Evolutionary conservation across 176 grass and related monocot species (phyloP).

Genomic region (Luzula sylvatica): DNA sequence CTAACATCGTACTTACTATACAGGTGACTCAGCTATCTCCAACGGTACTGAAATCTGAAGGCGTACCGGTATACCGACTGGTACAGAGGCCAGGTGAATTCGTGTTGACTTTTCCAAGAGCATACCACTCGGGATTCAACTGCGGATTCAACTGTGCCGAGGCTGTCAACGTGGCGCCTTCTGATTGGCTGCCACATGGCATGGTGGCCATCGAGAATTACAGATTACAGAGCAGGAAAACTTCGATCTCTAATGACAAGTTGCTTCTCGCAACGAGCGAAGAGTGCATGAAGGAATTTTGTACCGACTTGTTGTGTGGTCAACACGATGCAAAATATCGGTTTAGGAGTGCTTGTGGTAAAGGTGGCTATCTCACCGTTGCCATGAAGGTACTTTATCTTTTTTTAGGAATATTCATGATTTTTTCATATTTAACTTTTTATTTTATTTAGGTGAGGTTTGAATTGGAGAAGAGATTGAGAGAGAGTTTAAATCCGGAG

Average conservation of each 20-base stretch:
- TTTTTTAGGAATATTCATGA: too few species aligned
- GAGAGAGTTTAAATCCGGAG: conserved; percentile 13
- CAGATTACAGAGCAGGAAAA: conserved; percentile 70
- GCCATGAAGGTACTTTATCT: conserved; percentile 61
- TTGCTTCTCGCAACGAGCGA: conserved; percentile 40
- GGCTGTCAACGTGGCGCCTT: conserved; percentile 85
- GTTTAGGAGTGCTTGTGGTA: conserved; percentile 60
- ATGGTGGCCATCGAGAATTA: conserved; percentile 76
- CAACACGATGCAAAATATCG: conserved; percentile 3
- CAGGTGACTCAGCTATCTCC: conserved; percentile 98
- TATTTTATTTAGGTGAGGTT: conserved; percentile 43
- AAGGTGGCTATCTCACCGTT: conserved; percentile 47
- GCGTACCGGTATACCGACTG: conserved; percentile 61
- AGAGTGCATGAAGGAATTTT: conserved; percentile 10
- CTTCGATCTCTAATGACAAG: conserved; percentile 86
- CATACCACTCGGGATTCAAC: conserved; percentile 94
- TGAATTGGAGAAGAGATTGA: conserved; percentile 46
- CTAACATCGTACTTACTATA: neutral
- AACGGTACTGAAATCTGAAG: conserved; percentile 83
- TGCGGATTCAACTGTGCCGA: conserved; percentile 98
- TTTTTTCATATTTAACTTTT: conserved; percentile 11
- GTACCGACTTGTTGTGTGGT: too few species aligned
- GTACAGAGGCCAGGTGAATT: conserved; percentile 78
- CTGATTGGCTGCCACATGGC: conserved; percentile 84
- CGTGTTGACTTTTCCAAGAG: conserved; percentile 77